Conservation (phyloP, 257 asterid genomes). For the Rubia yunnanensis region DNA sequence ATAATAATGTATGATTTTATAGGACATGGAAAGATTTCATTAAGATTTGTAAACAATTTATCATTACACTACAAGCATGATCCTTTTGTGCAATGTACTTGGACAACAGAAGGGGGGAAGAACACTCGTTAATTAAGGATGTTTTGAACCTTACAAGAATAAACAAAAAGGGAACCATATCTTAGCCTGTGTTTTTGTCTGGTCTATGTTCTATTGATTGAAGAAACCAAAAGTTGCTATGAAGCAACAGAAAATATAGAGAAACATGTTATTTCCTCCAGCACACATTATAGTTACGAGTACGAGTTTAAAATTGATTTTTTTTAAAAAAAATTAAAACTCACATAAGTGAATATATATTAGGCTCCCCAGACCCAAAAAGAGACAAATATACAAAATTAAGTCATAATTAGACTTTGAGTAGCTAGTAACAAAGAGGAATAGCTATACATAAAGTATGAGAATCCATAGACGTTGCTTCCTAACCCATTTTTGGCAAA, state of each 20-base stretch:
- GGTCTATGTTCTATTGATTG: neutral
- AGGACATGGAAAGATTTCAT: neutral
- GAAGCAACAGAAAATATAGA: neutral
- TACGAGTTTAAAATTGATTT: too few relatives aligned
- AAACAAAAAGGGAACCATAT: neutral
- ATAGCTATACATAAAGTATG: too few relatives aligned
- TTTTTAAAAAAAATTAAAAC: too few relatives aligned
- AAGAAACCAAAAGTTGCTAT: neutral
- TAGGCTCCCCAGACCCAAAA: too few relatives aligned
- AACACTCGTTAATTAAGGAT: neutral
- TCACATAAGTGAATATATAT: too few relatives aligned
- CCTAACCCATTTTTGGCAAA: too few relatives aligned
- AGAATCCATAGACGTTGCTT: too few relatives aligned
- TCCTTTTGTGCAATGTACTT: conserved; percentile 7
- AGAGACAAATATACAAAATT: too few relatives aligned
- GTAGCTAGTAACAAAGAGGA: too few relatives aligned
- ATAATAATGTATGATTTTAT: neutral
- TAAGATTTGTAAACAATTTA: neutral
- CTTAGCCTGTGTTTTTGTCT: neutral
- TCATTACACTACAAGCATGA: neutral
- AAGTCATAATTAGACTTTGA: too few relatives aligned
- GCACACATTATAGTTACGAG: too few relatives aligned
- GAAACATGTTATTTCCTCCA: neutral
- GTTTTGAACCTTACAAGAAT: neutral
- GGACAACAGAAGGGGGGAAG: neutral